Base-by-base conservation (phyloP, 2,329 filamentous ascomycete genomes). In the Sporothrix brunneoviolacea region DNA sequence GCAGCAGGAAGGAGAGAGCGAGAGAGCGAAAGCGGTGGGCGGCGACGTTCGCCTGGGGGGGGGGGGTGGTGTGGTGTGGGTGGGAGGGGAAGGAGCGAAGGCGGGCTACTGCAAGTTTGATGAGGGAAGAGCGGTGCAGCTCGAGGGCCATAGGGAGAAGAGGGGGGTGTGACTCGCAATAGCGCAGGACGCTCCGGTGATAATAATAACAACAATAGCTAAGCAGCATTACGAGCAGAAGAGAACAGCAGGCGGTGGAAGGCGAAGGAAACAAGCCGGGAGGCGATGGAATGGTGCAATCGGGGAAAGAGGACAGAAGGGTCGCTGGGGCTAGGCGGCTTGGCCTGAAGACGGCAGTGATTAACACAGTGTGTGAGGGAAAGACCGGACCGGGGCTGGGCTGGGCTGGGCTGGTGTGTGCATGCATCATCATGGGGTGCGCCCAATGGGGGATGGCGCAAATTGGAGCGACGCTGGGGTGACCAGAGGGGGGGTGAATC, bases 361-460 rank as follows among this genome's bases (percentile, higher is more conserved):
- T 43, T 30, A 21, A 33, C 49, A 57, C 51, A 55, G 48, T 50
- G 55, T 30, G 48, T 3, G 9, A 44, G 30, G 43, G 43, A 33
- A 28, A 33, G 36, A 44, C 16, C 28, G 16, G 10, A 37, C 40
- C 19, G 36, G 28, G 27, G n/a, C 45, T 22, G 37, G 52, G 52
- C 49, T 48, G 42, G 50, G 49, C 52, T 44, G 43, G 51, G n/a
- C 22, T 51, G 48, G 53, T 32, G 46, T 48, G 39, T 15, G 40
- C 32, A 41, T 47, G 46, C 51, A 45, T 21, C 48, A 56, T 57
- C 55, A 57, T 57, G 54, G 48, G 51, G 52, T 43, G 44, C 39
- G 4, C 55, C 52, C 8, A 42, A 57, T 24, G 7, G 7, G 49
- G 55, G 21, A 54, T 51, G 45, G 55, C 43, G 53, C 36, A 43